A percentile compares a stretch with the other conserved stretches of the same genome.
Evolutionary conservation across 371 early-diverging fungal species (phyloP).

Genomic region (Haplosporangium sp.): DNA sequence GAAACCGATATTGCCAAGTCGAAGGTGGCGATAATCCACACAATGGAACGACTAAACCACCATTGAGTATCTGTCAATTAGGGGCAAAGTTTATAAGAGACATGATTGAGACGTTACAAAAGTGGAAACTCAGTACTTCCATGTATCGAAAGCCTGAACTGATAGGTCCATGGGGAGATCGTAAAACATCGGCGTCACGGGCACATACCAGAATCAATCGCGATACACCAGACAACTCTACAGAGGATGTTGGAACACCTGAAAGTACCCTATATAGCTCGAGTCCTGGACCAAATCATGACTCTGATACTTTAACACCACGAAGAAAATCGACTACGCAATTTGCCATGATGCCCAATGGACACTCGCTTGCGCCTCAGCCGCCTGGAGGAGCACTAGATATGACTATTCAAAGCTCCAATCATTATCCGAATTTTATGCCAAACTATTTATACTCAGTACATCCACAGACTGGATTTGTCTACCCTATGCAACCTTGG

Average conservation of each 20-base stretch:
- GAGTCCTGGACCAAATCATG: neutral
- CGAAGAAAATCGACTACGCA: neutral
- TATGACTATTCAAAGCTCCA: neutral
- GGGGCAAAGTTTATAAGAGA: conserved; percentile 17
- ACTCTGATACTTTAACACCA: neutral
- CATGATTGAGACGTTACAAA: conserved; percentile 20
- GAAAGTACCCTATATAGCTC: neutral
- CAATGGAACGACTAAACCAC: neutral
- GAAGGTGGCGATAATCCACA: neutral
- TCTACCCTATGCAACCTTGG: neutral
- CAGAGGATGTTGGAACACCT: neutral
- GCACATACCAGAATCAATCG: neutral
- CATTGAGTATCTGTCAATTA: conserved; percentile 17
- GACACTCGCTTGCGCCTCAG: neutral
- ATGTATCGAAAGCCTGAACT: conserved; percentile 13
- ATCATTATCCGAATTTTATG: neutral
- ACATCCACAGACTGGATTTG: neutral
- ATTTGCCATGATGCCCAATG: neutral
- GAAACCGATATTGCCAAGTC: conserved; percentile 10
- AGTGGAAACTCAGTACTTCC: conserved; percentile 23
- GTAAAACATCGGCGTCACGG: neutral
- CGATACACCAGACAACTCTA: neutral
- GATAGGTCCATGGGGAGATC: neutral
- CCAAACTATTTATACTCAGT: neutral
- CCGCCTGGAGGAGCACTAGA: neutral